Base-by-base conservation (phyloP, 371 early-diverging fungal genomes). In the Mortierella sp. region DNA sequence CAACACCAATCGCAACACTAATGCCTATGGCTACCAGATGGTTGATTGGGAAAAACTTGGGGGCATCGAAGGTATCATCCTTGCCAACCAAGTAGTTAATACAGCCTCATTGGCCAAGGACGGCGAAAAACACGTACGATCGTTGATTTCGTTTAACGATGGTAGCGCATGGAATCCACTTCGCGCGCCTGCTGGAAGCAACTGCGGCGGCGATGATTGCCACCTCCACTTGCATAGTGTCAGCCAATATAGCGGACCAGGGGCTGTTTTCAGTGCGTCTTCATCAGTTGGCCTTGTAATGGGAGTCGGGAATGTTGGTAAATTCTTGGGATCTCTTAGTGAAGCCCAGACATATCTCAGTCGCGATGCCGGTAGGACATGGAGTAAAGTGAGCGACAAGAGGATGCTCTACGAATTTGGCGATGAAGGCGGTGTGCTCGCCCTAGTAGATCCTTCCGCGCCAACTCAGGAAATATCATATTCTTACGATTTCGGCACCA, bases 31-130 rank as follows among this genome's bases (percentile, higher is more conserved):
- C 3, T 9, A 4, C 7, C 95, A 96, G 12, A 73, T 86, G 51
- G 98, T 98, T 19, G 99, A 98, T 75, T 92, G 95, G 76, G 98
- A 97, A 83, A 93, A 93, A 76, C 89, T 99, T 65, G 88, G 88
- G n/a, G 94, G 93, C 7, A 86, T 98, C 8, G 88, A 91, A 37
- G 97, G 98, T 26, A 89, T 96, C 68, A 87, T 96, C 19, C 66
- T 99, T 8, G 96, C 95, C 15, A 99, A 99, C 76, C 89, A 89
- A 56, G 96, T 98, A 2, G 76, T 81, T 47, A 96, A 96, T 63
- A 87, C 91, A 0, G 86, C 87, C 17, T 92, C 89, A 3, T 66
- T 93, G 47, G 76, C 81, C 15, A 88, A 88, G 54, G 90, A 87
- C 62, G 83, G 82, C 17, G 64, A 66, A 47, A 96, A 97, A 85